phyloP scores from a whole-genome alignment of 2,329 filamentous ascomycete genomes.

The Ophiobolus disseminans region DNA sequence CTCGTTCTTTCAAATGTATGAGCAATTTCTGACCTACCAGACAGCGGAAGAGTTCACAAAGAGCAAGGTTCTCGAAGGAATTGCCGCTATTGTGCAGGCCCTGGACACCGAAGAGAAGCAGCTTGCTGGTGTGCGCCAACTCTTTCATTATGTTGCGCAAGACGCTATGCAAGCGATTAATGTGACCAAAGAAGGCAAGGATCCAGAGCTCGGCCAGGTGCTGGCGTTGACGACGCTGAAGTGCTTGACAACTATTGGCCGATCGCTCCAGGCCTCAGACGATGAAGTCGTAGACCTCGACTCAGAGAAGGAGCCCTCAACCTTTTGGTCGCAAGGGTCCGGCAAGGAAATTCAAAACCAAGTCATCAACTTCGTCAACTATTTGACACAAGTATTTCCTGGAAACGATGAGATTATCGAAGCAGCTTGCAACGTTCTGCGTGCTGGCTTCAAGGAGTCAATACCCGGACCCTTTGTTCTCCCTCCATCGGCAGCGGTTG shows the following conservation, averaged over 20 bases:
- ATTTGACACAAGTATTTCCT: conserved; percentile 62
- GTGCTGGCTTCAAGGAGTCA: conserved; percentile 76
- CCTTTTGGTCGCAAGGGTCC: conserved; percentile 58
- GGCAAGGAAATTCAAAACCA: conserved; percentile 60
- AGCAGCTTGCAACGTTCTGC: conserved; percentile 73
- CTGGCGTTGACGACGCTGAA: conserved; percentile 64
- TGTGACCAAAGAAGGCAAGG: conserved; percentile 39
- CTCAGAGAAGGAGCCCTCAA: conserved; percentile 48
- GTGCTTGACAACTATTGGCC: conserved; percentile 74
- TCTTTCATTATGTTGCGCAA: conserved; percentile 67
- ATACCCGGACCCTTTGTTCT: conserved; percentile 80
- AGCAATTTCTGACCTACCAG: conserved; percentile 65
- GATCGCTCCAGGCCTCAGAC: conserved; percentile 71
- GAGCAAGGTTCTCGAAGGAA: conserved; percentile 75
- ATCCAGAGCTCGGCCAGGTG: conserved; percentile 52
- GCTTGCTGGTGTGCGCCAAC: conserved; percentile 60
- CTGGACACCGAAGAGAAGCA: conserved; percentile 65
- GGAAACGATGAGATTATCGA: conserved; percentile 73
- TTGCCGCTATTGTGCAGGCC: conserved; percentile 78
- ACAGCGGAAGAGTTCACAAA: conserved; percentile 73
- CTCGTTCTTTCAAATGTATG: conserved; percentile 75
- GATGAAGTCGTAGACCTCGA: conserved; percentile 75
- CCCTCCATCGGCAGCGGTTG: conserved; percentile 68
- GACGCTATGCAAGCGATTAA: conserved; percentile 60
- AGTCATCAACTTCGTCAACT: conserved; percentile 60